Percentiles rank a stretch among this genome's conserved stretches.
Evolutionary conservation across 768 basidiomycete species (phyloP).

Genomic region (Cubamyces lactineus): DNA sequence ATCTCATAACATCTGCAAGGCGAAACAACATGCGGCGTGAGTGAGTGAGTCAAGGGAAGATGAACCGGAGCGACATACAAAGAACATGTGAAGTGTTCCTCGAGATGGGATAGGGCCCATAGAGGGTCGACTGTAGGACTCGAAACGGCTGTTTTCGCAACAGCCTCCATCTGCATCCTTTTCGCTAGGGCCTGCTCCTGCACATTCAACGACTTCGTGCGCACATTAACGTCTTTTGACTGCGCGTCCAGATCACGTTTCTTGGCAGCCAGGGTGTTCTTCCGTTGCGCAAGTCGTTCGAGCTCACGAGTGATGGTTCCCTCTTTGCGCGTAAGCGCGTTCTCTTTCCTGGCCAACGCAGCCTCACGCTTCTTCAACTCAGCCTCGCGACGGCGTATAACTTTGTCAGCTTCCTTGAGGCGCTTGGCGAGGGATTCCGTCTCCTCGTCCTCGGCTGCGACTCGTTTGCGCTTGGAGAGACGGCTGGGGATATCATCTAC

Average conservation of each 20-base stretch:
- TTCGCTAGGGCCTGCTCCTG: conserved; percentile 11
- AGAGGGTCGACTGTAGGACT: background rate
- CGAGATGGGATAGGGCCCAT: conserved; percentile 52
- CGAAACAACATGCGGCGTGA: background rate
- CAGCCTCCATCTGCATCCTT: background rate
- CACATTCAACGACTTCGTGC: background rate
- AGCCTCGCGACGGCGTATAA: background rate
- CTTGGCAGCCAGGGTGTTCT: background rate
- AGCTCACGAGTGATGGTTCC: background rate
- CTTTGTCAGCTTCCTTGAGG: conserved; percentile 6
- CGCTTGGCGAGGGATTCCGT: background rate
- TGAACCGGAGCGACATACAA: conserved; percentile 46
- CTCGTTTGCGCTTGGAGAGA: background rate
- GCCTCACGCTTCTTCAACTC: conserved; percentile 13
- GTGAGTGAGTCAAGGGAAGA: background rate
- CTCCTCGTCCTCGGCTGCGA: background rate
- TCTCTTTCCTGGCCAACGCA: conserved; percentile 7
- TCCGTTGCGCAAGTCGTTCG: background rate
- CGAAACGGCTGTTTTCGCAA: background rate
- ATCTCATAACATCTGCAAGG: conserved; percentile 62
- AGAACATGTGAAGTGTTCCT: conserved; percentile 67
- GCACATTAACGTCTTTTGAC: background rate
- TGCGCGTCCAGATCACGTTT: background rate
- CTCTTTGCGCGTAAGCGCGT: background rate
- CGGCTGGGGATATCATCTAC: background rate